Evolutionary conservation across 225 moss, liverwort and hornwort genomes (phyloP).

Genomic region (Ulota crispa): DNA sequence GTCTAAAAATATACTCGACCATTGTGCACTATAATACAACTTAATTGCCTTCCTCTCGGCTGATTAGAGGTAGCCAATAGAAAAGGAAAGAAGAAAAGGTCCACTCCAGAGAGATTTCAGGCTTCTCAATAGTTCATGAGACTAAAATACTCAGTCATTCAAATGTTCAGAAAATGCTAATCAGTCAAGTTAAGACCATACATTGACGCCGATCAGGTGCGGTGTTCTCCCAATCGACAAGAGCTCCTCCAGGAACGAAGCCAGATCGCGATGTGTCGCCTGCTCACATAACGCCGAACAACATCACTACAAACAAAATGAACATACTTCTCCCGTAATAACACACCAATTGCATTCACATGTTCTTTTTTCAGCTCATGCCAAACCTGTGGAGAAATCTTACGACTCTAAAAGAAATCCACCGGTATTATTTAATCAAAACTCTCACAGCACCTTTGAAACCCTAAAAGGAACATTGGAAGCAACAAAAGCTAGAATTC

Average conservation of each 20-base stretch:
- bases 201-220: constrained; percentile 38
- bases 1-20: neutral
- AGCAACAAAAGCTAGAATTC: neutral
- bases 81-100: neutral
- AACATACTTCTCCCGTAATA: neutral
- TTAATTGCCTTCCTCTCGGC: neutral
- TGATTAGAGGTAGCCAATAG: neutral
- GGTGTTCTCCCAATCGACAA: constrained; percentile 48
- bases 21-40: neutral
- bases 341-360: constrained; percentile 19
- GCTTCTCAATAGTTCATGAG: neutral
- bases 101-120: neutral
- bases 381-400: neutral
- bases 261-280: constrained; percentile 36
- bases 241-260: constrained; percentile 51
- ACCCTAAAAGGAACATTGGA: constrained; percentile 2
- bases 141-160: neutral
- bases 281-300: constrained; percentile 32
- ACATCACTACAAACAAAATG: constrained; percentile 2
- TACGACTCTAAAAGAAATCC: neutral
- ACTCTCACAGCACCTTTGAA: neutral
- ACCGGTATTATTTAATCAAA: neutral
- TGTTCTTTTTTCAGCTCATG: constrained; percentile 7
- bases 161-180: neutral
- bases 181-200: constrained; percentile 20